Evolutionary conservation across 345 rosid genomes (phyloP), one percentile per base, ranked within the genome.

Genomic region (Rhodamnia argentea): DNA sequence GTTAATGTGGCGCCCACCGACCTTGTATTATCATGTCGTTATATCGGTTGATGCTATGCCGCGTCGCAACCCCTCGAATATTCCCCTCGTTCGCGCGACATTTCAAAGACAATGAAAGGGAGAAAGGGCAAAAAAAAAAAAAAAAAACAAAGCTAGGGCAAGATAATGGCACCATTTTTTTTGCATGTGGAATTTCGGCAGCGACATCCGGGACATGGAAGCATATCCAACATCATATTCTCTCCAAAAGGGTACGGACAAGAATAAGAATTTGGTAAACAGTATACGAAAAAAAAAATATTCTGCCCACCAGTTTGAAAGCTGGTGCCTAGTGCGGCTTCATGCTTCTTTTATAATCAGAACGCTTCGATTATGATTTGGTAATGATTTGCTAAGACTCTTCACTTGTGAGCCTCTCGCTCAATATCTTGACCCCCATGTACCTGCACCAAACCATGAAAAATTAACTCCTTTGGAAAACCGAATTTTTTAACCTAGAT

Each of bases 401-500:
- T 54, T 86, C 86, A 57, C 32, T 86, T 70, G 88, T 86, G 40
- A 90, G 87, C 84, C 94, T 93, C 89, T 91, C 91, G 13, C 83
- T 88, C 89, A 91, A 54, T 42, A 93, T 90, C 83, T 53, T 90
- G 22, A 92, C 85, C 32, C 95, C 95, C 96, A 92, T 94, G 88
- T 92, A 94, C 91, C 94, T 94, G 91, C 91, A 88, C 22, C 82
- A 83, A 18, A 88, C 15, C 82, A 84, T 16, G 83, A 4, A 59
- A 82, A 18, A 32, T n/a, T n/a, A 42, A 42, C 26, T 82, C 5
- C 52, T 22, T 22, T 12, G n/a, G 52, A 27, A 9, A 52, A 62
- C 12, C 57, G 37, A 37, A 10, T 62, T 32, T 32, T 12, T 12
- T 24, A 10, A 58, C 23, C 52, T 29, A 64, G 13, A 51, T 60